A percentile compares a stretch with the other conserved stretches of the same genome.
Conservation (phyloP, 2,329 filamentous ascomycete genomes). For the Septoria linicola region DNA sequence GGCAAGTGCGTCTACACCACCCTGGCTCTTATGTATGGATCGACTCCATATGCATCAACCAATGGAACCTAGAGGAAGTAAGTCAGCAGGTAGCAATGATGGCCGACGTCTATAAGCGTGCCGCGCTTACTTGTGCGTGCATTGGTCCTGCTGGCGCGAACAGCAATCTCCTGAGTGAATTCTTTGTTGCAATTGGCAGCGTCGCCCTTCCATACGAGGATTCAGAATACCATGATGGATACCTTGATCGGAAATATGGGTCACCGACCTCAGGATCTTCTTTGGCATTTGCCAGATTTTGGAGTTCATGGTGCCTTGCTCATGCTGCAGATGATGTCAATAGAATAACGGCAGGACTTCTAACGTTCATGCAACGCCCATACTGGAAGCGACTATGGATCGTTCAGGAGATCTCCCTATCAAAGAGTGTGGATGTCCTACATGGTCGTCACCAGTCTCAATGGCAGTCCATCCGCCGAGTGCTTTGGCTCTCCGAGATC, state of each 20-base stretch:
- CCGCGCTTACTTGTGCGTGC: conserved; percentile 9
- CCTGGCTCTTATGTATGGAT: conserved; percentile 1
- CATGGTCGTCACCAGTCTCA: neutral
- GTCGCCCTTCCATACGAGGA: neutral
- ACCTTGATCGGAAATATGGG: neutral
- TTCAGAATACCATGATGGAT: neutral
- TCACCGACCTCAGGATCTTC: neutral
- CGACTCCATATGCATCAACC: conserved; percentile 19
- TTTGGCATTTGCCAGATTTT: neutral
- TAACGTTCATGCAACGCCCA: neutral
- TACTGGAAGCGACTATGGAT: conserved; percentile 17
- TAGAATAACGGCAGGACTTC: neutral
- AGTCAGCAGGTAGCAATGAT: conserved; percentile 10
- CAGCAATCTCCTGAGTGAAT: neutral
- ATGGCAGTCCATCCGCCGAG: neutral
- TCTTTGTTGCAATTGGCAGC: neutral
- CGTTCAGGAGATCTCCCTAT: conserved; percentile 5
- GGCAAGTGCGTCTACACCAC: neutral
- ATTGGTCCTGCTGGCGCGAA: conserved; percentile 6
- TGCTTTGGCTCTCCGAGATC: neutral
- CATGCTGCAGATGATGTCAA: neutral
- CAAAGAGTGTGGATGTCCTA: neutral
- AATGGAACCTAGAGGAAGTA: conserved; percentile 7
- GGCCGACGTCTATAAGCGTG: neutral
- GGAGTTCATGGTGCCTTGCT: neutral